Evolutionary conservation across 106 monocot species (phyloP), one percentile per base, ranked within the genome.

Genomic region (Allium fistulosum): DNA sequence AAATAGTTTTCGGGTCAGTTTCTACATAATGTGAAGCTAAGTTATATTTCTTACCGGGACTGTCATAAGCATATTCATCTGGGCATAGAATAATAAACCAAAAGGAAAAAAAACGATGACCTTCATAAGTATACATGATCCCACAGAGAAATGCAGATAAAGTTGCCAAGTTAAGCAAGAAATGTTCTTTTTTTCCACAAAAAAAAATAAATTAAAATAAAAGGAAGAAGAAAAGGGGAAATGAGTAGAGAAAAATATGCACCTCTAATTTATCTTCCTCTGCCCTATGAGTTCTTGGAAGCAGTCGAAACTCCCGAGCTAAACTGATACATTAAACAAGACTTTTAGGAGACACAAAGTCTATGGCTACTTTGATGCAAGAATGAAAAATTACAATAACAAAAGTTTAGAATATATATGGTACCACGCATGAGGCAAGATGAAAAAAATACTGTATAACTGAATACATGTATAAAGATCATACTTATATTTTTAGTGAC

Each of bases 341-440:
- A 55, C 76, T 83, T 66, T 83, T 79, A 15, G 83, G 83, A 28
- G 83, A 83, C 18, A 83, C 76, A 61, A 83, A 83, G 28, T 84
- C 73, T 5, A 84, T 66, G 1, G 80, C 84, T 28, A 84, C 84
- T 49, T 80, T 84, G 58, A 76, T 84, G 71, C 84, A 84, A 56
- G 84, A 84, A 79, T 84, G 65, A 45, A 61, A 13, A 58, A 65
- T 9, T n/a, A n/a, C n/a, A n/a, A n/a, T n/a, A n/a, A n/a, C 10
- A 57, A 60, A 4, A 59, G 28, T 28, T 28, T 28, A 28, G 28
- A 28, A 28, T 28, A 3, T 3, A 28, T 28, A 28, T 28, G 28
- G 2, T 28, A 28, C 28, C 3, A 28, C 3, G 28, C 28, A 28
- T 28, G 3, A 28, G 28, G 3, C 28, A 28, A 28, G 3, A 28